Evolutionary conservation across 371 early-diverging fungal genomes (phyloP).

Genomic region (Rhizomucor miehei): DNA sequence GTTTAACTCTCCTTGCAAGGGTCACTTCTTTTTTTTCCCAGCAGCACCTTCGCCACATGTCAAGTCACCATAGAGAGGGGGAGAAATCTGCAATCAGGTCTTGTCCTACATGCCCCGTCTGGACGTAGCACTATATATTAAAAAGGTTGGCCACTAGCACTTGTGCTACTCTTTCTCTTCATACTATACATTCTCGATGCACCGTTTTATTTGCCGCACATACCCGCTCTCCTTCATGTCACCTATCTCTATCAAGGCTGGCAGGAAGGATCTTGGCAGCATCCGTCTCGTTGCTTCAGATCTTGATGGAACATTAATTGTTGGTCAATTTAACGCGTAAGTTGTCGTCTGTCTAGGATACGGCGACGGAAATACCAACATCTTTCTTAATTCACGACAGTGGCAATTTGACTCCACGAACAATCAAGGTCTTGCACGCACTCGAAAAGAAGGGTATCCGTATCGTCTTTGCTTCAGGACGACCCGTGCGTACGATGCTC

Average conservation of each 20-base stretch:
- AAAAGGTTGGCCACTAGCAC: too few relatives aligned
- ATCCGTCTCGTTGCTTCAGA: slow-evolving; percentile 38
- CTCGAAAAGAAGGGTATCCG: slow-evolving; percentile 27
- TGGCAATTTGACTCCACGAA: slow-evolving; percentile 24
- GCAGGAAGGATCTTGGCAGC: slow-evolving; percentile 3
- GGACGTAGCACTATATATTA: too few relatives aligned
- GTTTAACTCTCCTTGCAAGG: too few relatives aligned
- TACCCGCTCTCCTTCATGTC: slow-evolving; percentile 3
- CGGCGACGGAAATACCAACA: too few relatives aligned
- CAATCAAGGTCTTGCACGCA: slow-evolving; percentile 24
- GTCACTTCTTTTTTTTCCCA: too few relatives aligned
- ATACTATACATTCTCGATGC: too few relatives aligned
- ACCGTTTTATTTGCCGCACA: background rate
- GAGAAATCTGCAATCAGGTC: too few relatives aligned
- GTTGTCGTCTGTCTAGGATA: background rate
- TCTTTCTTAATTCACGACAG: slow-evolving; percentile 6
- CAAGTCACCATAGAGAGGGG: too few relatives aligned
- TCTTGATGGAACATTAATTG: slow-evolving; percentile 36
- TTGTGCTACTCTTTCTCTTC: too few relatives aligned
- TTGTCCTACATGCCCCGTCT: too few relatives aligned
- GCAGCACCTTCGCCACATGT: too few relatives aligned
- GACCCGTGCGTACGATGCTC: slow-evolving; percentile 33
- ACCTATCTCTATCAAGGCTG: background rate
- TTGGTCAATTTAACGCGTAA: slow-evolving; percentile 27
- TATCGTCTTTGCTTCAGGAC: slow-evolving; percentile 38